Base-by-base conservation (phyloP, 192 early-diverging fungal genomes). In the Entomortierella beljakovae region DNA sequence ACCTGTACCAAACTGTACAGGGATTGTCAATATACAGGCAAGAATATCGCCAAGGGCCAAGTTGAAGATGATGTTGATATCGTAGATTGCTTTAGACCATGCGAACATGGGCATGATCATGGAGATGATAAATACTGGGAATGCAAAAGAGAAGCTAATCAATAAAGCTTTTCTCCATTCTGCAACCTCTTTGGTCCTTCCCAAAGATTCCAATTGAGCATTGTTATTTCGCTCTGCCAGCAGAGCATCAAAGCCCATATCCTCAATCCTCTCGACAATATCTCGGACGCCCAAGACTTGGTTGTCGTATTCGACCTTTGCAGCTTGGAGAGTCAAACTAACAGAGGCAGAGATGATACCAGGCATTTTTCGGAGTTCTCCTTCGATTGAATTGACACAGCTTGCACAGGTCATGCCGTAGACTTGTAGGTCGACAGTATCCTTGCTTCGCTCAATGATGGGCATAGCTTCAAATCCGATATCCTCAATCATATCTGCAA, bases 401-500 rank as follows among this genome's bases (percentile, higher is more conserved):
- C 88, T 90, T 16, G 90, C 90, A 58, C 93, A 94, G 16, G 92
- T 93, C 96, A 99, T 97, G n/a, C 96, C 96, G 63, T 90, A 95
- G n/a, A 99, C 89, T 57, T 92, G 87, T n/a, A 99, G 85, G 57
- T 88, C 86, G 2, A 91, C 83, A 1, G 70, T 81, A 26, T 87
- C 88, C 37, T 89, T 51, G 28, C 63, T 70, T 20, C 82, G 81
- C 2, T 83, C 85, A 10, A 80, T 79, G 25, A 95, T 70, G 5
- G 85, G 72, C 16, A 81, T 58, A 2, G 96, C 92, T 37, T 89
- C 86, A 54, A 94, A 95, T 9, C 93, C 95, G 59, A 92, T 82
- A 28, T 88, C 89, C 49, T 88, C 74, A 61, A 97, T 94, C 49
- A 86, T 61, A 51, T 89, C 86, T 2, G 83, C 89, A 22, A 98